Conservation (phyloP, 2,329 filamentous ascomycete genomes). For the Pseudogymnoascus pannorum region DNA sequence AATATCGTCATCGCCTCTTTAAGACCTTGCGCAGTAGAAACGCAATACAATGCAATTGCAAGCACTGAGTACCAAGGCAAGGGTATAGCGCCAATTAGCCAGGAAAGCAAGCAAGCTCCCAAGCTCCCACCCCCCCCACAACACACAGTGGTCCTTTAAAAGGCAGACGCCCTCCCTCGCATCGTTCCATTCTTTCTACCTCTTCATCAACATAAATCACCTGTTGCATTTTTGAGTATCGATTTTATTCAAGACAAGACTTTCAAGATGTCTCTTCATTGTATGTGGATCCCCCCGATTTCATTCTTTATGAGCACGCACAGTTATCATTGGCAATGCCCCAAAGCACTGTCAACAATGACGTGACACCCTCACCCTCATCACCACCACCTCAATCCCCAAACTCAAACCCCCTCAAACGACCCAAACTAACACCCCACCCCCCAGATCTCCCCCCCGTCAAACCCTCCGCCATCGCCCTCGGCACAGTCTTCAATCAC, state of each 20-base stretch:
- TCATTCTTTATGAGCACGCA: not conserved
- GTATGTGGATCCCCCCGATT: slow-evolving; percentile 16
- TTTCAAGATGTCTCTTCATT: slow-evolving; percentile 24
- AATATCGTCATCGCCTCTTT: not conserved
- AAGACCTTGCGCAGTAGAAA: not conserved
- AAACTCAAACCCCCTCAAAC: not conserved
- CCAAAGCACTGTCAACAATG: not conserved
- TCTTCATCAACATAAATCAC: not conserved
- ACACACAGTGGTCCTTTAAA: not conserved
- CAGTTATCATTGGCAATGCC: slow-evolving; percentile 15
- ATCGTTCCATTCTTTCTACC: not conserved
- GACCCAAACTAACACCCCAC: slow-evolving; percentile 10
- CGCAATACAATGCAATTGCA: not conserved
- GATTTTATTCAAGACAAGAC: not conserved
- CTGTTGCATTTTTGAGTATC: not conserved
- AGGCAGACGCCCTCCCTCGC: not conserved
- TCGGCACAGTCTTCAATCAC: slow-evolving; percentile 95
- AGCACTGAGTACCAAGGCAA: not conserved
- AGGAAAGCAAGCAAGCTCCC: too few relatives aligned
- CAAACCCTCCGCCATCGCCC: slow-evolving; percentile 95
- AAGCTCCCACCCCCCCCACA: not conserved
- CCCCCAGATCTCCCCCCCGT: slow-evolving; percentile 61
- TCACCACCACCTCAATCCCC: not conserved
- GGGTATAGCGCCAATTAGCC: not conserved
- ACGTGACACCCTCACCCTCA: not conserved